These are phyloP conservation scores for Hemileia vastatrix DNA, from an alignment of 1,284 basidiomycete species.

Conservation along the genomic window DNA sequence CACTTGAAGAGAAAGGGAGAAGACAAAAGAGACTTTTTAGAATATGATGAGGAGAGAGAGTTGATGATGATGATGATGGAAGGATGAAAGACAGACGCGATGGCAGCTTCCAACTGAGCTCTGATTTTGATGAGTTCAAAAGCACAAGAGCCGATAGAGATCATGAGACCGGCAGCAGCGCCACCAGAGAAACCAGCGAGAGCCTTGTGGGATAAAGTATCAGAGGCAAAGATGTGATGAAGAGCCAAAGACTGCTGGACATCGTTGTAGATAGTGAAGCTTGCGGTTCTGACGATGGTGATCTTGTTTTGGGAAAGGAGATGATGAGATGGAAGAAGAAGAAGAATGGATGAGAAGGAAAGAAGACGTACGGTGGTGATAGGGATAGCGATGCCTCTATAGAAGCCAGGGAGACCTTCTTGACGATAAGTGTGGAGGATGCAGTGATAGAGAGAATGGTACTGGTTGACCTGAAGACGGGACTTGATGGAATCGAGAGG, in stretches of 20 bases:
- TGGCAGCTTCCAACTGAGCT: slow-evolving; percentile 22
- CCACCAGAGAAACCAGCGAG: slow-evolving; percentile 19
- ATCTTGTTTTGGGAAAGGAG: background rate
- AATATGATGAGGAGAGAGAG: background rate
- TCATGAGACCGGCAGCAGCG: slow-evolving; percentile 13
- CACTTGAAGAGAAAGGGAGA: background rate
- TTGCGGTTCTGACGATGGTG: slow-evolving; percentile 17
- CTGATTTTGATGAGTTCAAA: slow-evolving; percentile 22
- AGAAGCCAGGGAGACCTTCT: slow-evolving; percentile 19
- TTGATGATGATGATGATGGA: background rate
- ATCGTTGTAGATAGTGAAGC: slow-evolving; percentile 22
- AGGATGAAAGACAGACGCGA: slow-evolving; percentile 10
- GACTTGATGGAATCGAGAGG: slow-evolving; percentile 23
- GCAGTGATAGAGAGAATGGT: slow-evolving; percentile 19
- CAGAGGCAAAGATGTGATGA: slow-evolving; percentile 1
- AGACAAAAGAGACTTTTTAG: background rate
- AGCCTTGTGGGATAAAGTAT: slow-evolving; percentile 11
- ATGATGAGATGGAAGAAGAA: background rate
- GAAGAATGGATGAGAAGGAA: background rate
- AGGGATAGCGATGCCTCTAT: slow-evolving; percentile 24
- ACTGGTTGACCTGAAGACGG: slow-evolving; percentile 17
- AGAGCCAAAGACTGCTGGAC: slow-evolving; percentile 1
- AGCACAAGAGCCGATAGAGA: slow-evolving; percentile 21
- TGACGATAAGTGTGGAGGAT: slow-evolving; percentile 20
- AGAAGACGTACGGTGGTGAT: slow-evolving; percentile 15